Evolutionary conservation across 1,284 basidiomycete species (phyloP).

Genomic region (Dichomitus squalens): DNA sequence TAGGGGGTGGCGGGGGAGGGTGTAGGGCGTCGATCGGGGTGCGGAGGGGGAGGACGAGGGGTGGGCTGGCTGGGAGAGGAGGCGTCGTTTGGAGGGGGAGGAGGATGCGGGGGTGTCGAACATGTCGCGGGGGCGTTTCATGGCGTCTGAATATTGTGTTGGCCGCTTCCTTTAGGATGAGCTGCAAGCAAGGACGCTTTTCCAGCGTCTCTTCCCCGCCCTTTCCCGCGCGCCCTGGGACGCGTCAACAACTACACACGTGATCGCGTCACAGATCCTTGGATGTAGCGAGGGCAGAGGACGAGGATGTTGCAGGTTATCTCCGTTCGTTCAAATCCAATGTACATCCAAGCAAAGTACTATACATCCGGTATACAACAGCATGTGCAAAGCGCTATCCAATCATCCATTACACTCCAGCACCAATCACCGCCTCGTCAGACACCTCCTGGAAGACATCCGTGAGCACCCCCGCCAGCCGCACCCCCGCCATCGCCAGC

Average conservation of each 20-base stretch:
- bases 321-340: background rate
- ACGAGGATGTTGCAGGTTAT: too few species aligned
- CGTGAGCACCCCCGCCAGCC: conserved; percentile 83
- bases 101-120: conserved; percentile 25
- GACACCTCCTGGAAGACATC: conserved; percentile 55
- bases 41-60: conserved; percentile 17
- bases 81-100: conserved; percentile 27
- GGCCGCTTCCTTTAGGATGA: conserved; percentile 6
- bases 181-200: background rate
- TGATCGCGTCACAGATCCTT: conserved; percentile 20
- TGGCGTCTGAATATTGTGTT: background rate
- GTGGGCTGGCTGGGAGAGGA: conserved; percentile 11
- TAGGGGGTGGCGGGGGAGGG: conserved; percentile 23
- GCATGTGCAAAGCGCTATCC: background rate
- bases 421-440: conserved; percentile 1
- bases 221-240: too few species aligned
- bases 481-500: conserved; percentile 79
- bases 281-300: too few species aligned
- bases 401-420: background rate
- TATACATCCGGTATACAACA: background rate
- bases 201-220: conserved; percentile 1
- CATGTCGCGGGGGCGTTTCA: conserved; percentile 25
- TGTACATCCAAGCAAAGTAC: background rate
- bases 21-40: conserved; percentile 25
- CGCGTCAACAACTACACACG: conserved; percentile 14